These are phyloP conservation scores for Discostella stelligera DNA, from an alignment of 352 stramenopile genomes.

Conservation along the genomic window DNA sequence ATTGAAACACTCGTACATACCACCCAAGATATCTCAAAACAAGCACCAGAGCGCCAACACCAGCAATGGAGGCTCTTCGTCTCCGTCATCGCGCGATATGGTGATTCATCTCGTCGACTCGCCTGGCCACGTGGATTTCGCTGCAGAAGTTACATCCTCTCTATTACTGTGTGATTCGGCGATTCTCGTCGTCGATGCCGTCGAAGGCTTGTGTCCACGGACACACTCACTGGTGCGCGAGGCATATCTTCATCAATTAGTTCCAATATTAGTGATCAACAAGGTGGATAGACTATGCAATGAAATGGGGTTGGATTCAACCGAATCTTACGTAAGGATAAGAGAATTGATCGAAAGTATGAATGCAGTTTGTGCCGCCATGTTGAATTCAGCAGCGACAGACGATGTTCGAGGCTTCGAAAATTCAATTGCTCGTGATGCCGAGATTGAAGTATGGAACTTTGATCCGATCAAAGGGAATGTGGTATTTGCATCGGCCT, in stretches of 20 bases:
- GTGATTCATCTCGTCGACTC: conserved; percentile 88
- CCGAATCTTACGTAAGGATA: conserved; percentile 91
- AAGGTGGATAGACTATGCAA: conserved; percentile 95
- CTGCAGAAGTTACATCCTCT: conserved; percentile 88
- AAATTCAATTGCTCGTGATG: conserved; percentile 11
- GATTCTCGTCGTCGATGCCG: conserved; percentile 92
- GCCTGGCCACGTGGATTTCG: conserved; percentile 93
- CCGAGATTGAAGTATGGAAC: conserved; percentile 52
- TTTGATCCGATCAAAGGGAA: conserved; percentile 93
- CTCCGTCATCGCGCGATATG: conserved; percentile 30
- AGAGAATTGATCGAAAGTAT: conserved; percentile 90
- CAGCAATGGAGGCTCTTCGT: conserved; percentile 14
- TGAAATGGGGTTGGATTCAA: conserved; percentile 89
- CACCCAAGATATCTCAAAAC: conserved; percentile 9
- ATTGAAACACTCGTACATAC: conserved; percentile 85
- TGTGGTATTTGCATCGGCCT: conserved; percentile 92
- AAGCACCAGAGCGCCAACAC: not conserved
- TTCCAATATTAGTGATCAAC: conserved; percentile 94
- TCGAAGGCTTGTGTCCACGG: conserved; percentile 94
- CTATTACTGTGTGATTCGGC: conserved; percentile 89
- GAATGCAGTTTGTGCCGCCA: conserved; percentile 75
- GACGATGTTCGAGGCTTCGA: not conserved
- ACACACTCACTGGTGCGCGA: conserved; percentile 92
- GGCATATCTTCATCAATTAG: conserved; percentile 91
- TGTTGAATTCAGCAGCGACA: conserved; percentile 50